A percentile compares a stretch with the other conserved stretches of the same genome.
phyloP scores from a whole-genome alignment of 352 stramenopile genomes.

The Bremia lactucae region DNA sequence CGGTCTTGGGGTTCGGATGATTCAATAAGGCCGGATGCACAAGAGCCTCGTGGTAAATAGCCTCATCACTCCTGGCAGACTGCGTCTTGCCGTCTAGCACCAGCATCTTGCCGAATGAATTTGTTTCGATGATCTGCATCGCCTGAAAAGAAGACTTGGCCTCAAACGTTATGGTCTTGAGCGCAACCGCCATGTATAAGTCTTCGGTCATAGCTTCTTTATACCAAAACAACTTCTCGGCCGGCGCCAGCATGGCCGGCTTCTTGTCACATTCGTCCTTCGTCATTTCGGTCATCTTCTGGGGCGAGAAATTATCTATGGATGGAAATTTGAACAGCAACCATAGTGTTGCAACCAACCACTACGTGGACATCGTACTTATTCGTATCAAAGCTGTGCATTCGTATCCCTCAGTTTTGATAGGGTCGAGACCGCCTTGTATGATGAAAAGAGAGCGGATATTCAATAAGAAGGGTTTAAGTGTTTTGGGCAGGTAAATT shows the following conservation, averaged over 20 bases:
- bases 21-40: conserved; percentile 89
- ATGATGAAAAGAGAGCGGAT: too few relatives aligned
- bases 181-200: conserved; percentile 77
- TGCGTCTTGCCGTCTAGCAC: conserved; percentile 94
- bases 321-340: background rate
- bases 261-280: conserved; percentile 33
- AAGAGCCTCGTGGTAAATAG: conserved; percentile 93
- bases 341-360: conserved; percentile 2
- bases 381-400: background rate
- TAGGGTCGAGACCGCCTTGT: too few relatives aligned
- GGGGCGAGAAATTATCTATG: background rate
- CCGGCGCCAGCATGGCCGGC: conserved; percentile 30
- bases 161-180: conserved; percentile 85
- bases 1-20: conserved; percentile 77
- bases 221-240: conserved; percentile 70
- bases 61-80: conserved; percentile 88
- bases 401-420: conserved; percentile 3
- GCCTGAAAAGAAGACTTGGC: conserved; percentile 86
- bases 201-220: conserved; percentile 87
- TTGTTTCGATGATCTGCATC: conserved; percentile 90
- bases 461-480: too few relatives aligned
- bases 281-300: conserved; percentile 6
- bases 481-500: too few relatives aligned
- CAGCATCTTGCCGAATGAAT: conserved; percentile 89
- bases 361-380: conserved; percentile 10